Base-by-base conservation (phyloP, 2,329 filamentous ascomycete species). In the Penicillium sp. region DNA sequence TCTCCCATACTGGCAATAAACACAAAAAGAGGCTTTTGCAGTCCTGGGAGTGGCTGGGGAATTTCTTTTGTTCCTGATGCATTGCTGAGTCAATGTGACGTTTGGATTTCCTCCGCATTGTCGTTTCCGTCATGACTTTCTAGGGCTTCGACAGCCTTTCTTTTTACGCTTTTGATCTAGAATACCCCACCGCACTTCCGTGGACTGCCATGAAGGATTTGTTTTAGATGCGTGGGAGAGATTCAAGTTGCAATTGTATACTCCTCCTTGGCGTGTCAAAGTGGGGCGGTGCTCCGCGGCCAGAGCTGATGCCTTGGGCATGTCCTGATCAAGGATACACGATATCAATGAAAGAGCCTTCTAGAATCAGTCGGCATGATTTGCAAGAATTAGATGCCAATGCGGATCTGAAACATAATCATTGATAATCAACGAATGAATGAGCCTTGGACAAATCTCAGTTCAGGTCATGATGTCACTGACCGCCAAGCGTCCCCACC, bases 391-490 rank as follows among this genome's bases (percentile, higher is more conserved):
- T 13, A 4, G 13, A n/a, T n/a, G 13, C 10, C 13, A 6, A 8
- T 21, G 10, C 8, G 4, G 6, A 38, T 21, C 21, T 24, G 2
- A 24, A 29, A 24, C 22, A 26, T 26, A 26, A 26, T 26, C 9
- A 26, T 26, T 26, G 8, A 26, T 26, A 31, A 15, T 13, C 5
- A 31, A 5, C 13, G 6, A 13, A 31, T 39, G 21, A n/a, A 2
- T 26, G 22, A 24, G 22, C 22, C 22, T 24, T 7, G 22, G 22
- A 24, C 22, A 24, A 22, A 24, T 24, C 22, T 24, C 22, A 24
- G 22, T 24, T 24, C 22, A 33, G 45, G 55, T 58, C 51, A 57
- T 58, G 56, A 58, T 53, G 55, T 58, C 56, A 58, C 41, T 3
- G 28, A 38, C 43, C 26, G n/a, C 28, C 26, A 47, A 52, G 21